These are phyloP conservation scores for Candida wancherniae DNA, from an alignment of 805 yeast genomes.

Conservation along the genomic window DNA sequence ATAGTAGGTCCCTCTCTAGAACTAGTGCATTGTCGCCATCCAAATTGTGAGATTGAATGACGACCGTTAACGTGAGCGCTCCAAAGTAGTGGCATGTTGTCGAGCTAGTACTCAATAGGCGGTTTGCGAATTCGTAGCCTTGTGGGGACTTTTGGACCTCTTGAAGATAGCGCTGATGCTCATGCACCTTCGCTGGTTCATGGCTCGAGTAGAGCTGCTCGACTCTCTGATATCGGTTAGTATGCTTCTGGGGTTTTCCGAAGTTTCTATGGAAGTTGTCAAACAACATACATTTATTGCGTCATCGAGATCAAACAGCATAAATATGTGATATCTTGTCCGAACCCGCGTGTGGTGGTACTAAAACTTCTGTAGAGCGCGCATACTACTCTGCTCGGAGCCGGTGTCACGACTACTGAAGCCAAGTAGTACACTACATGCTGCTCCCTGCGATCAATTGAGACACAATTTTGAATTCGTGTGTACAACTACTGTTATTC, in stretches of 20 bases:
- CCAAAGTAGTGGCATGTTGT: conserved; percentile 68
- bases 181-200: conserved; percentile 33
- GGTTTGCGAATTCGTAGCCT: conserved; percentile 56
- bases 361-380: too few relatives aligned
- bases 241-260: not conserved
- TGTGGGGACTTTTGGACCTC: conserved; percentile 49
- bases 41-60: conserved; percentile 34
- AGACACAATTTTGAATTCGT: too few relatives aligned
- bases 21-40: conserved; percentile 10
- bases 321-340: too few relatives aligned
- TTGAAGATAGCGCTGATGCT: conserved; percentile 55
- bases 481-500: too few relatives aligned
- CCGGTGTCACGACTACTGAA: too few relatives aligned
- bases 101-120: conserved; percentile 40
- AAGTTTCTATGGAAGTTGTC: too few relatives aligned
- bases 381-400: too few relatives aligned
- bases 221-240: conserved; percentile 24
- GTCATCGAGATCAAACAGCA: too few relatives aligned
- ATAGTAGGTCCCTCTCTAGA: conserved; percentile 7
- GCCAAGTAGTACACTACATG: too few relatives aligned
- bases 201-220: conserved; percentile 41
- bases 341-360: too few relatives aligned
- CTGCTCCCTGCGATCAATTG: too few relatives aligned
- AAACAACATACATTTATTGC: too few relatives aligned
- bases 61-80: conserved; percentile 71